These are phyloP conservation scores for Bruguiera gymnorhiza DNA, from an alignment of 345 rosid species.

Conservation along the genomic window DNA sequence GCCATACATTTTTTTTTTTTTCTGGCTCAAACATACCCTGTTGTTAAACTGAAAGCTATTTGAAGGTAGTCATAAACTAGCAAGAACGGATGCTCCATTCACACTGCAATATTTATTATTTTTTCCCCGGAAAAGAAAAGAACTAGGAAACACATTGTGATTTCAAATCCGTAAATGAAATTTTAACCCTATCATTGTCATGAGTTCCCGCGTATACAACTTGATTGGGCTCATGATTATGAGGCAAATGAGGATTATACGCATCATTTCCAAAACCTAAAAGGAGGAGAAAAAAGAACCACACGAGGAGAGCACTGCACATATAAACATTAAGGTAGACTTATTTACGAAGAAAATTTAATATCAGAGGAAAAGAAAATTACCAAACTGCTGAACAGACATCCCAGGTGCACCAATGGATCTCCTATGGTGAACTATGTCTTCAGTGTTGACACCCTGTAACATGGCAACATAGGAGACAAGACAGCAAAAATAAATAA, in stretches of 20 bases:
- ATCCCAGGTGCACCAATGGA: constrained; percentile 94
- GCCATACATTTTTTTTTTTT: not conserved
- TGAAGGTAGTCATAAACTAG: not conserved
- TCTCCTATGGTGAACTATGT: constrained; percentile 78
- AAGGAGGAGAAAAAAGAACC: constrained; percentile 10
- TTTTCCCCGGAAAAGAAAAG: not conserved
- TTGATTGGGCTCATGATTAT: constrained; percentile 84
- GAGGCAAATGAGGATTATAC: constrained; percentile 88
- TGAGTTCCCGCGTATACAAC: constrained; percentile 95
- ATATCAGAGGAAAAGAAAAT: not conserved
- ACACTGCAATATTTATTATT: not conserved
- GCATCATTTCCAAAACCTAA: constrained; percentile 83
- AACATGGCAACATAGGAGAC: constrained; percentile 5
- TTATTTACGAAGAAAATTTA: not conserved
- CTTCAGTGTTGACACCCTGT: constrained; percentile 94
- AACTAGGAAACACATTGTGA: not conserved
- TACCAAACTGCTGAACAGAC: constrained; percentile 98
- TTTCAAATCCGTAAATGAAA: constrained; percentile 1
- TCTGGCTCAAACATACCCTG: too few relatives aligned
- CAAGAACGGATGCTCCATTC: constrained; percentile 4
- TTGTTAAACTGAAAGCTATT: too few relatives aligned
- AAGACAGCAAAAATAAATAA: not conserved
- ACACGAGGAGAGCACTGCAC: not conserved
- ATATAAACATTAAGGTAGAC: constrained; percentile 5
- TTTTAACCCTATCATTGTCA: constrained; percentile 82